These are phyloP conservation scores for Colletotrichum liaoningense DNA, from an alignment of 2,329 filamentous ascomycete species.

Conservation along the genomic window DNA sequence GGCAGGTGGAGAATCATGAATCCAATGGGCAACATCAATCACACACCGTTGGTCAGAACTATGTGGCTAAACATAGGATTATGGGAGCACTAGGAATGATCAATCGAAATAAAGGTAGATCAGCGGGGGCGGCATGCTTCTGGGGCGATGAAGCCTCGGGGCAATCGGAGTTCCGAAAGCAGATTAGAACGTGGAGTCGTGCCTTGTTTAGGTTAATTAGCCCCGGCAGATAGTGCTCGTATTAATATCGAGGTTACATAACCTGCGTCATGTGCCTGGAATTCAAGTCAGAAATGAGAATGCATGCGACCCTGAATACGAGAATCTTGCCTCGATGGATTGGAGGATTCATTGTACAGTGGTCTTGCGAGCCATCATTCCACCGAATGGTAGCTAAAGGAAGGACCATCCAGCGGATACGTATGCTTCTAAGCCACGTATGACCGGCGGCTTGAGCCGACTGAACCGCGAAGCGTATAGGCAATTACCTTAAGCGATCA, in stretches of 20 bases:
- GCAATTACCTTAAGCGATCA: background rate
- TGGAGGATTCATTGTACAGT: background rate
- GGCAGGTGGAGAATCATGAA: constrained; percentile 37
- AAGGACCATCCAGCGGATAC: background rate
- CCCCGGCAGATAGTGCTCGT: constrained; percentile 15
- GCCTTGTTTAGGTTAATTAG: constrained; percentile 18
- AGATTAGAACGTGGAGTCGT: constrained; percentile 18
- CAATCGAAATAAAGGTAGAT: constrained; percentile 14
- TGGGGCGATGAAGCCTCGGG: constrained; percentile 3
- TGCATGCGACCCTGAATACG: constrained; percentile 32
- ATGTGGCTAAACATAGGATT: constrained; percentile 9
- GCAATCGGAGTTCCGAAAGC: constrained; percentile 10
- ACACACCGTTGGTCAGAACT: background rate
- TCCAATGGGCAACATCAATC: background rate
- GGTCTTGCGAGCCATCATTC: constrained; percentile 5
- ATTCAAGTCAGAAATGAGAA: constrained; percentile 18
- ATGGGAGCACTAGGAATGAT: constrained; percentile 12
- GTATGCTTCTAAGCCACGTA: background rate
- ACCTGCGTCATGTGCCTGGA: constrained; percentile 24
- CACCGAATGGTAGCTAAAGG: background rate
- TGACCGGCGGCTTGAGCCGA: background rate
- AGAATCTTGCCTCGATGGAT: background rate
- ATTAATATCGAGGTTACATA: constrained; percentile 22
- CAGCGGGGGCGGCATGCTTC: constrained; percentile 10
- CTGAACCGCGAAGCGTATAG: background rate